Conservation (phyloP, 345 rosid species). For the Raphanus raphanistrum region DNA sequence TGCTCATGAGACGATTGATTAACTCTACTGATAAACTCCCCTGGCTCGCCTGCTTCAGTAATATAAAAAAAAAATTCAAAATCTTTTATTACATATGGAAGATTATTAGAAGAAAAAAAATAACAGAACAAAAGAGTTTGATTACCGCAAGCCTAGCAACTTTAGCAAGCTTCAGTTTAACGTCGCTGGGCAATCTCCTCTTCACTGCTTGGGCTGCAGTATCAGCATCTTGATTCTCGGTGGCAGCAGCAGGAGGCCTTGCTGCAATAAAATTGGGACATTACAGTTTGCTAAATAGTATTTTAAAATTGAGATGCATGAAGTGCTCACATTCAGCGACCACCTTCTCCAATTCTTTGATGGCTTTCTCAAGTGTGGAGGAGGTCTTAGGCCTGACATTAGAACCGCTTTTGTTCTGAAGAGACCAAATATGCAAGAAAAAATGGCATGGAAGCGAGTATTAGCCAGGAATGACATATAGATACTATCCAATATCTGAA, state of each 20-base stretch:
- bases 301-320: constrained; percentile 3
- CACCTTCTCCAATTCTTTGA: constrained; percentile 82
- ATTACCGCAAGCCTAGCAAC: constrained; percentile 78
- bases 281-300: constrained; percentile 3
- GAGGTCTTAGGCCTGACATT: constrained; percentile 58
- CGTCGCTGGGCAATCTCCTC: constrained; percentile 73
- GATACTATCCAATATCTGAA: too few species aligned
- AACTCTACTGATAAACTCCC: constrained; percentile 80
- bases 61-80: constrained; percentile 12
- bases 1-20: constrained; percentile 78
- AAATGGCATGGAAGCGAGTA: too few species aligned
- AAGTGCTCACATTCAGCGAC: constrained; percentile 75
- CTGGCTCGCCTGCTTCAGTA: constrained; percentile 62
- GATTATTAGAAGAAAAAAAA: background rate
- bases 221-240: constrained; percentile 83
- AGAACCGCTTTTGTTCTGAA: constrained; percentile 60
- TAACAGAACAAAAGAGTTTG: background rate
- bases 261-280: constrained; percentile 47
- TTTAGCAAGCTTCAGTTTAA: constrained; percentile 70
- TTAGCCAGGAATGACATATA: too few species aligned
- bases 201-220: constrained; percentile 64
- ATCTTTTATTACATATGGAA: constrained; percentile 15
- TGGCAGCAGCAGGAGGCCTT: constrained; percentile 63
- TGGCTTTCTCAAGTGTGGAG: constrained; percentile 80
- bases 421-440: background rate